These are phyloP conservation scores for Pascua sp. DNA, from an alignment of 1,284 basidiomycete species.

Conservation along the genomic window DNA sequence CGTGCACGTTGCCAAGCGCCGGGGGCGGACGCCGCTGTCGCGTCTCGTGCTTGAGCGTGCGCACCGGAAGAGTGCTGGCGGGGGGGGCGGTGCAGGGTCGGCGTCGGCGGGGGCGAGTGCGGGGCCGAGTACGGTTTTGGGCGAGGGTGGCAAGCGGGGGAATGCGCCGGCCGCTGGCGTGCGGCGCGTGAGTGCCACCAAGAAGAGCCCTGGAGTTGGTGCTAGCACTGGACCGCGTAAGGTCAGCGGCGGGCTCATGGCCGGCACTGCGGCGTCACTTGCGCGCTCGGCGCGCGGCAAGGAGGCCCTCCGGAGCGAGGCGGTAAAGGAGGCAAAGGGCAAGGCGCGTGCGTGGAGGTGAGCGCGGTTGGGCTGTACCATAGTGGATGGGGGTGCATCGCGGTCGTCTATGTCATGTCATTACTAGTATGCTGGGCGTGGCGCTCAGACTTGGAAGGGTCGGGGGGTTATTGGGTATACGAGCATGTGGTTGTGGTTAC, in stretches of 20 bases:
- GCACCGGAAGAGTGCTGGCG: constrained; percentile 1
- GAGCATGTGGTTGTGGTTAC: background rate
- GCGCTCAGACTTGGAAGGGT: no score
- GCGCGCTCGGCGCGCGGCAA: constrained; percentile 1
- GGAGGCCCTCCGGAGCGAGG: no score
- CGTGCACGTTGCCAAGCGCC: constrained; percentile 16
- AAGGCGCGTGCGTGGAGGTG: no score
- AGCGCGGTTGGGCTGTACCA: no score
- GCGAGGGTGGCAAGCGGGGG: constrained; percentile 1
- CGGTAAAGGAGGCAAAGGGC: no score
- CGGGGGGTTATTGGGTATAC: no score
- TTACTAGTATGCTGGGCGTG: no score
- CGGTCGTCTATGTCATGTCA: no score
- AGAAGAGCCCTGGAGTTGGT: background rate
- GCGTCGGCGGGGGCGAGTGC: background rate
- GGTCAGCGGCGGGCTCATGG: background rate
- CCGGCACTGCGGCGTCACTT: constrained; percentile 6
- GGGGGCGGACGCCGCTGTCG: constrained; percentile 34
- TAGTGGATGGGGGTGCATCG: no score
- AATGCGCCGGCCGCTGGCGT: background rate
- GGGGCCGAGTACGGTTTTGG: background rate
- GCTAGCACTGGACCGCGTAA: no score
- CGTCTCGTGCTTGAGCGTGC: constrained; percentile 39
- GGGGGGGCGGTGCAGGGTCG: background rate
- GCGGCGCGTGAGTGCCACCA: background rate